Evolutionary conservation across 2,329 filamentous ascomycete species (phyloP), one percentile per base, ranked within the genome.

Genomic region (Fusarium phyllophilum): DNA sequence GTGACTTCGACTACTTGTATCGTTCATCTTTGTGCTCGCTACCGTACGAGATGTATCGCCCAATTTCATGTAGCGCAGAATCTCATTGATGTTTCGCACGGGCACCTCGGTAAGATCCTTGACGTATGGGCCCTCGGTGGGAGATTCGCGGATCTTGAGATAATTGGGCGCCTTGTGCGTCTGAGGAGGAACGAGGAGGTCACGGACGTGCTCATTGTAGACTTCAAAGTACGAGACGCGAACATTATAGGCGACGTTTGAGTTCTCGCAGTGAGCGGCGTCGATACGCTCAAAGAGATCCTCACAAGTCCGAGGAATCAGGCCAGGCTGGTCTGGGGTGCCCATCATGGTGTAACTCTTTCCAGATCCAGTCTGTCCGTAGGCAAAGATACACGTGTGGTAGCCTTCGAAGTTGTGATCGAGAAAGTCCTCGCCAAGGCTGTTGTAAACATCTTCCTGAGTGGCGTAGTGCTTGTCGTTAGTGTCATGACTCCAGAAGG

Each of bases 321-420:
- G 87, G 9, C 96, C 96, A 1, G 95, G 94, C 75, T 97, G 90
- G 36, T 96, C 93, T 11, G 92, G 87, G 4, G 89, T 91, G 48
- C 96, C 96, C 96, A 99, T 99, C 91, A 93, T 99, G 46, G 96
- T 98, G 84, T 98, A 99, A 81, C 94, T 97, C 86, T 99, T 99
- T 58, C 96, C 96, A 2, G 95, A 97, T 31, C 96, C 96, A 0
- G 96, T 99, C 86, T 99, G 96, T 17, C 96, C 96, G 79, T 99
- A 98, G 69, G 96, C 96, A 81, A 99, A 98, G 77, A 99, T 99
- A 83, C 96, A 99, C 1, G 96, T 99, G 84, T 99, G 96, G 85
- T 99, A 99, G 73, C 96, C 96, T 81, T 98, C 95, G 79, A 99
- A 99, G 85, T 99, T 99, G 88, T 99, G 96, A 83, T 99, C 96